Evolutionary conservation across 2,329 filamentous ascomycete species (phyloP).

Genomic region (Trichoderma sp.): DNA sequence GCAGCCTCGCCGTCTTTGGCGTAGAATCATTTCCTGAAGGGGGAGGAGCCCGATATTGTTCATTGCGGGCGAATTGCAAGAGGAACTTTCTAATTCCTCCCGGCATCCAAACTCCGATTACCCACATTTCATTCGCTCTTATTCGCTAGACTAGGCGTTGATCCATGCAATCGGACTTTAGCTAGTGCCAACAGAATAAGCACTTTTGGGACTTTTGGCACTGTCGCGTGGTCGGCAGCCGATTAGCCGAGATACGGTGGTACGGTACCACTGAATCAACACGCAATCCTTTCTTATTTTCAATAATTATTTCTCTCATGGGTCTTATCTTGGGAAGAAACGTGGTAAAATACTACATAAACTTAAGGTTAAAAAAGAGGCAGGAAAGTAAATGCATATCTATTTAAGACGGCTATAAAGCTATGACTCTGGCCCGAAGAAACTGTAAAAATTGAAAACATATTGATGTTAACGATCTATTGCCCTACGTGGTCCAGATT

Average conservation of each 20-base stretch:
- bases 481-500: too few relatives aligned
- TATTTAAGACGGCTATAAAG: neutral
- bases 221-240: neutral
- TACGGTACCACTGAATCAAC: neutral
- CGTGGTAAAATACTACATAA: neutral
- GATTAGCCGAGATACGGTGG: constrained; percentile 4
- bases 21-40: neutral
- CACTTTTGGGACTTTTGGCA: neutral
- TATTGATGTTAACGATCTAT: too few relatives aligned
- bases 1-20: neutral
- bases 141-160: neutral
- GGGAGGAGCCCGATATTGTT: neutral
- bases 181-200: neutral
- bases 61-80: neutral
- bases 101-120: neutral
- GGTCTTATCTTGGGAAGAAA: neutral
- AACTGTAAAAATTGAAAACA: too few relatives aligned
- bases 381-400: too few relatives aligned
- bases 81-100: neutral
- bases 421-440: neutral
- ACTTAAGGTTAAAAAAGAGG: too few relatives aligned
- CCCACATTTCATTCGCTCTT: neutral
- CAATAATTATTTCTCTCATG: neutral
- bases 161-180: neutral
- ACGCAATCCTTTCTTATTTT: neutral